Base-by-base conservation (phyloP, 352 stramenopile species). In the Pythium insidiosum region DNA sequence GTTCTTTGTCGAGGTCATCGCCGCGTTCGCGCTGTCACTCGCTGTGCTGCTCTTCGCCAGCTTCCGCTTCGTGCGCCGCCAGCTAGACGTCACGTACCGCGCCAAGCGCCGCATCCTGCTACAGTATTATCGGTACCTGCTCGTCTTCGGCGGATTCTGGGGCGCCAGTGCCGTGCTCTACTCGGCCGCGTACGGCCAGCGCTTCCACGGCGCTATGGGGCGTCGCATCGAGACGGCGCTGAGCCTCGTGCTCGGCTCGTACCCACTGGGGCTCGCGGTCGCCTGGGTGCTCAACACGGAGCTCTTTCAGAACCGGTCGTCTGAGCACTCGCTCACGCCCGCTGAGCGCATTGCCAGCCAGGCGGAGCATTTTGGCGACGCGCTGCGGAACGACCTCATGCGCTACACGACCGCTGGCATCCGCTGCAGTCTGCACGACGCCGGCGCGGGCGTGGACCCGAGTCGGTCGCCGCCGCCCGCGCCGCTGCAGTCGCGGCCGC, bases 231-330 rank as follows among this genome's bases (percentile, higher is more conserved):
- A 88, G 36, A 47, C 86, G 5, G 67, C 69, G 12, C 68, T 88
- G 24, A 65, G 68, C 6, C 37, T 85, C 6, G 80, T 89, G 4
- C 85, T 83, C 63, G 77, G 77, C 11, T 61, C 58, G 31, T 93
- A 93, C 41, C 80, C 80, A 0, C 56, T 84, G 30, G 40, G 90
- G 38, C 43, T 93, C 13, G 53, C 86, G 9, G 43, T 88, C 12
- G 80, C 88, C 1, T 93, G 80, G 80, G 56, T 84, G 25, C 57
- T 93, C 20, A 90, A 93, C 44, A 93, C 80, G 6, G 77, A 93
- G 45, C 38, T 93, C 18, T 84, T 88, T 38, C 71, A 89, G 49
- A 81, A 92, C 38, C 67, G 75, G 13, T 84, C 70, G 12, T 73
- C 67, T 22, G 77, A 85, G 38, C 86, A 90, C 42, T 69, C 66